These are phyloP conservation scores for Lachnellula suecica DNA, from an alignment of 2,329 filamentous ascomycete species.

Conservation along the genomic window DNA sequence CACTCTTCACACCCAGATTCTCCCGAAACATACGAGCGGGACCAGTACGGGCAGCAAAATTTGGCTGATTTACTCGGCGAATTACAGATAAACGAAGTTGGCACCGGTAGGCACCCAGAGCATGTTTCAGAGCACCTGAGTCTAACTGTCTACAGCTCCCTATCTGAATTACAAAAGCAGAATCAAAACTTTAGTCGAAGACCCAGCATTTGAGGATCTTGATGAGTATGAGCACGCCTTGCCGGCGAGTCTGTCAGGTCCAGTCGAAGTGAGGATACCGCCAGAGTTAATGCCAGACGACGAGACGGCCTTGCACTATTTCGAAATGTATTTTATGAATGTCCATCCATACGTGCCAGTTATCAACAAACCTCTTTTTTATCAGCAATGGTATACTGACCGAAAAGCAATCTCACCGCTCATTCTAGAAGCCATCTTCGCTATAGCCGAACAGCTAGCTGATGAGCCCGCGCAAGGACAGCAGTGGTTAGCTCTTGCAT, in stretches of 20 bases:
- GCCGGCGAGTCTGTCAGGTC: conserved; percentile 65
- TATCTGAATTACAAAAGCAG: conserved; percentile 70
- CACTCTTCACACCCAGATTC: conserved; percentile 37
- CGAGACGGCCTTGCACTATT: conserved; percentile 77
- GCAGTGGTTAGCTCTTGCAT: conserved; percentile 89
- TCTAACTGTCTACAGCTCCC: conserved; percentile 56
- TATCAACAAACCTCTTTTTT: conserved; percentile 77
- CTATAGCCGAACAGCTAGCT: conserved; percentile 79
- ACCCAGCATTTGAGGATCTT: conserved; percentile 65
- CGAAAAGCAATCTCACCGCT: conserved; percentile 85
- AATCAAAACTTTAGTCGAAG: conserved; percentile 49
- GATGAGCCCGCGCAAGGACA: conserved; percentile 83
- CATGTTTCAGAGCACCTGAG: conserved; percentile 10
- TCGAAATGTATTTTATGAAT: conserved; percentile 85
- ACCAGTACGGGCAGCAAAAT: conserved; percentile 67
- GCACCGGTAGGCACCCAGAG: conserved; percentile 63
- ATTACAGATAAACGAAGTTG: conserved; percentile 82
- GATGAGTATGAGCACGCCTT: conserved; percentile 73
- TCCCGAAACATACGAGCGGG: conserved; percentile 55
- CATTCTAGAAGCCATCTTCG: conserved; percentile 86
- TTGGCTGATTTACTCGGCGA: conserved; percentile 81
- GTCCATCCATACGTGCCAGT: conserved; percentile 94
- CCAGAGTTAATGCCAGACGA: conserved; percentile 91
- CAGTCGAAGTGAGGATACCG: conserved; percentile 83
- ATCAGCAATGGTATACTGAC: conserved; percentile 85